Conservation (phyloP, 208 protist species). For the Trypanosoma vivax region DNA sequence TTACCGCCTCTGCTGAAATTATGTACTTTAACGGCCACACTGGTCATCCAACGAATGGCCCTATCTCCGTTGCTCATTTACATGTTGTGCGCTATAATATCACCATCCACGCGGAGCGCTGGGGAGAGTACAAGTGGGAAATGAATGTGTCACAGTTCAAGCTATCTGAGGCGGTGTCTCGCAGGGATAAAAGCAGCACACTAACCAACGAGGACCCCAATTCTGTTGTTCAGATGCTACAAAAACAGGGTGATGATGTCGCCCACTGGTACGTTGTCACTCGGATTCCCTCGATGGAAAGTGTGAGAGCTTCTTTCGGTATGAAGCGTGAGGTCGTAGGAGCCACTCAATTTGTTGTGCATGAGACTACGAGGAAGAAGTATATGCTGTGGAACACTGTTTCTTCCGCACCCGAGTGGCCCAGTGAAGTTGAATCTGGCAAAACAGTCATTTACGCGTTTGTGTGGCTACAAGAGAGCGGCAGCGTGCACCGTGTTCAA, state of each 20-base stretch:
- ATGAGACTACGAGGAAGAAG: background rate
- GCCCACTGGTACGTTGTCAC: background rate
- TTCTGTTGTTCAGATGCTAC: conserved; percentile 45
- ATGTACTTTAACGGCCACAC: conserved; percentile 41
- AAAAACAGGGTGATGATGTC: conserved; percentile 22
- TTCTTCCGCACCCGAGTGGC: background rate
- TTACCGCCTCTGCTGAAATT: conserved; percentile 44
- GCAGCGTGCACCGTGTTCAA: conserved; percentile 3
- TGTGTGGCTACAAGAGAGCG: conserved; percentile 7
- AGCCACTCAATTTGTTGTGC: background rate
- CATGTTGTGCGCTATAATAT: conserved; percentile 62
- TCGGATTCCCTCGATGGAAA: background rate
- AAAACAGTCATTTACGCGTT: conserved; percentile 6
- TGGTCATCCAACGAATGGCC: conserved; percentile 10
- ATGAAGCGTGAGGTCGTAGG: background rate
- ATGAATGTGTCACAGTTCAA: conserved; percentile 43
- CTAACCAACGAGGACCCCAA: conserved; percentile 17
- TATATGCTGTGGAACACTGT: conserved; percentile 17
- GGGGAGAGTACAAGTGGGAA: conserved; percentile 57
- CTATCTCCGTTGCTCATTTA: conserved; percentile 15
- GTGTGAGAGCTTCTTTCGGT: background rate
- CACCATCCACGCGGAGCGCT: conserved; percentile 38
- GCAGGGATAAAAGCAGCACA: background rate
- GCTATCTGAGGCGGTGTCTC: conserved; percentile 22
- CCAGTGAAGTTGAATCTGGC: background rate